Conservation (phyloP, 78 protist species). For the Dictyostelium discoideum region dicty_2.7 NC_007091.3:2683001-2683500, state of each 20-base stretch:
- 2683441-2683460: constrained; percentile 57
- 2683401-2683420: constrained; percentile 9
- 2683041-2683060: not conserved
- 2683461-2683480: not conserved
- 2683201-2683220: not conserved
- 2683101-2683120: not conserved
- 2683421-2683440: constrained; percentile 64
- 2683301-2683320: not conserved
- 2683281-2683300: constrained; percentile 24
- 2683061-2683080: not conserved
- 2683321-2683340: constrained; percentile 66
- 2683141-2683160: not conserved
- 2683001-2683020: not conserved
- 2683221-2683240: constrained; percentile 36
- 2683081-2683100: constrained; percentile 1
- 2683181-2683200: not conserved
- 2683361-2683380: no score
- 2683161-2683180: not conserved
- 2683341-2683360: not conserved
- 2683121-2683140: not conserved
- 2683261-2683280: constrained; percentile 15
- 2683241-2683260: constrained; percentile 71
- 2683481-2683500: no score
- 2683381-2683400: constrained; percentile 30
- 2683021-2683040: no score